Evolutionary conservation across 2,329 filamentous ascomycete genomes (phyloP).

Genomic region (Colletotrichum viniferum): DNA sequence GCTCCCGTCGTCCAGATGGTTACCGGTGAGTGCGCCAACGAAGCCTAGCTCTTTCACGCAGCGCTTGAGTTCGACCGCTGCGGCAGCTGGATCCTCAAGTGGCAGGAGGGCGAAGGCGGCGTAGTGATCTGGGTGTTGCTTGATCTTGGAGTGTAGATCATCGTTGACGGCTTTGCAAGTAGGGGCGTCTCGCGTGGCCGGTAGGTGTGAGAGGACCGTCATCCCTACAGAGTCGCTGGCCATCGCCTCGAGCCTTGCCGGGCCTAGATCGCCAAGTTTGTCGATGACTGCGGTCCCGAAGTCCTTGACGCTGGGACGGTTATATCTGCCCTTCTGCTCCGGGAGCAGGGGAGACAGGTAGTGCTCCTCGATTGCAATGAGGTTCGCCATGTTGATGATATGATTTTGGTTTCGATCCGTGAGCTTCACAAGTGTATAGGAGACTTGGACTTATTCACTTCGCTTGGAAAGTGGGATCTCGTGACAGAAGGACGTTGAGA

Average conservation of each 20-base stretch:
- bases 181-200: neutral
- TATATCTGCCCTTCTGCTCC: neutral
- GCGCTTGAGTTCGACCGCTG: conserved; percentile 33
- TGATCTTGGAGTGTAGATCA: neutral
- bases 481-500: neutral
- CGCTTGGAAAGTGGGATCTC: fast-evolving
- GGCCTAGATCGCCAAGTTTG: neutral
- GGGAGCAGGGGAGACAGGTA: neutral
- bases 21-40: conserved; percentile 31
- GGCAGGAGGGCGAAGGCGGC: conserved; percentile 1
- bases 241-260: neutral
- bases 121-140: conserved; percentile 35
- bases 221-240: neutral
- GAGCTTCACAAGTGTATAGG: fast-evolving
- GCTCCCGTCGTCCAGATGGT: conserved; percentile 26
- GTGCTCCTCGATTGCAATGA: conserved; percentile 9
- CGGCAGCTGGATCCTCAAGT: conserved; percentile 25
- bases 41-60: conserved; percentile 33
- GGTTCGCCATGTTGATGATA: neutral
- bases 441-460: neutral
- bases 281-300: neutral
- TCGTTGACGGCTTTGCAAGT: conserved; percentile 5
- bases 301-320: neutral
- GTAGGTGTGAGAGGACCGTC: conserved; percentile 5
- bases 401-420: fast-evolving